Conservation (phyloP, 768 basidiomycete species). For the Lentinula detonsa region DNA sequence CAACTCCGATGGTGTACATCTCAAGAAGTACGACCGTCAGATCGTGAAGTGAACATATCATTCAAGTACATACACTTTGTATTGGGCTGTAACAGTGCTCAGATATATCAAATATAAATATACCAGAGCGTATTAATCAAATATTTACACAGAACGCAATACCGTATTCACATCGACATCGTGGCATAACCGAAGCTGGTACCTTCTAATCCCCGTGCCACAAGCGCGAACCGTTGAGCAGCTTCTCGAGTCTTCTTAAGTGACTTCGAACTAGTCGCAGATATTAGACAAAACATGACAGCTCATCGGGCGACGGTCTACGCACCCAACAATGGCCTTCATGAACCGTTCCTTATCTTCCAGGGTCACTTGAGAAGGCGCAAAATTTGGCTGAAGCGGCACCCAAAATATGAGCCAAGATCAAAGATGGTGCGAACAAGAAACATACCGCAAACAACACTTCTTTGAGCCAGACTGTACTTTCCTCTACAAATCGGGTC, state of each 20-base stretch:
- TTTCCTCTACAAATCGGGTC: constrained; percentile 46
- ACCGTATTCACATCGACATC: constrained; percentile 16
- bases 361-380: constrained; percentile 61
- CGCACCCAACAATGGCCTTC: constrained; percentile 63
- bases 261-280: constrained; percentile 53
- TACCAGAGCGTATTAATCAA: neutral
- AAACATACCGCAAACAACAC: constrained; percentile 58
- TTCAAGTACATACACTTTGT: neutral
- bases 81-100: neutral
- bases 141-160: neutral
- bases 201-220: constrained; percentile 79
- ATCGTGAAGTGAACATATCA: too few species aligned
- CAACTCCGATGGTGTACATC: neutral
- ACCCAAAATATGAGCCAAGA: neutral
- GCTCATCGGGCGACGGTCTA: neutral
- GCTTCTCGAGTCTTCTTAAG: constrained; percentile 74
- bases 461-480: constrained; percentile 66
- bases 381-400: constrained; percentile 57
- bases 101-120: neutral
- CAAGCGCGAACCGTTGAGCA: constrained; percentile 80
- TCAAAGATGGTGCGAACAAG: constrained; percentile 2
- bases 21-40: too few species aligned
- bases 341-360: constrained; percentile 79
- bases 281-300: neutral
- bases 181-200: constrained; percentile 83